phyloP scores from a whole-genome alignment of 1,284 basidiomycete species.

The Puccinia novopanici region DNA sequence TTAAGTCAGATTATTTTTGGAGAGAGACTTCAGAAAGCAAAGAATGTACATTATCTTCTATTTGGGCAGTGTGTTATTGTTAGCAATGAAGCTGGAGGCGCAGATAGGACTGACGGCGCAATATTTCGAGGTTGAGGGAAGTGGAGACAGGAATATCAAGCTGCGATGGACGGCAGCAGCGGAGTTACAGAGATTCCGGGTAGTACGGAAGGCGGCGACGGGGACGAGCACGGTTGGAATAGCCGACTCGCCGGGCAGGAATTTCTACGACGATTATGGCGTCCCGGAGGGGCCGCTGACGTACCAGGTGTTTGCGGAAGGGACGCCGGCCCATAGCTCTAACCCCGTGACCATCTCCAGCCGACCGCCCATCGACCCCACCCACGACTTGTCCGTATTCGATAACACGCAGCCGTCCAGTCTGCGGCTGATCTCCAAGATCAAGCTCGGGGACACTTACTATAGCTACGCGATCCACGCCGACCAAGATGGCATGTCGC shows the following conservation, averaged over 20 bases:
- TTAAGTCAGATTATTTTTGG: too few relatives aligned
- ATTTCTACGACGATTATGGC: constrained; percentile 20
- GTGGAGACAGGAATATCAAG: constrained; percentile 2
- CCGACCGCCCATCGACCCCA: background rate
- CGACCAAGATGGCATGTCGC: constrained; percentile 15
- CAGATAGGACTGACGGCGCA: constrained; percentile 24
- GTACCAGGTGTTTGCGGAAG: constrained; percentile 6
- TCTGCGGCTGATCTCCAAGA: constrained; percentile 16
- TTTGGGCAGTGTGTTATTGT: constrained; percentile 2
- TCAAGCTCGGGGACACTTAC: constrained; percentile 10
- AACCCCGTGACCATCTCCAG: background rate
- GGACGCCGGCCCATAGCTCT: background rate
- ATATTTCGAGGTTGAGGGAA: constrained; percentile 24
- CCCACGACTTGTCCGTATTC: background rate
- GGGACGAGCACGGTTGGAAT: background rate
- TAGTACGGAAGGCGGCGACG: background rate
- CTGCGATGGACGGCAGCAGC: constrained; percentile 6
- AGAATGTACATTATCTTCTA: background rate
- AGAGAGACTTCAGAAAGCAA: too few relatives aligned
- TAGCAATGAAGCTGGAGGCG: background rate
- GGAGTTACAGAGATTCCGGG: background rate
- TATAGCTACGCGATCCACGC: constrained; percentile 16
- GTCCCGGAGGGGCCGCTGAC: constrained; percentile 8
- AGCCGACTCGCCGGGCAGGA: background rate
- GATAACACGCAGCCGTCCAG: constrained; percentile 29